phyloP scores from a whole-genome alignment of 176 grass and related monocot genomes.

The Pontederia crassipes region DNA sequence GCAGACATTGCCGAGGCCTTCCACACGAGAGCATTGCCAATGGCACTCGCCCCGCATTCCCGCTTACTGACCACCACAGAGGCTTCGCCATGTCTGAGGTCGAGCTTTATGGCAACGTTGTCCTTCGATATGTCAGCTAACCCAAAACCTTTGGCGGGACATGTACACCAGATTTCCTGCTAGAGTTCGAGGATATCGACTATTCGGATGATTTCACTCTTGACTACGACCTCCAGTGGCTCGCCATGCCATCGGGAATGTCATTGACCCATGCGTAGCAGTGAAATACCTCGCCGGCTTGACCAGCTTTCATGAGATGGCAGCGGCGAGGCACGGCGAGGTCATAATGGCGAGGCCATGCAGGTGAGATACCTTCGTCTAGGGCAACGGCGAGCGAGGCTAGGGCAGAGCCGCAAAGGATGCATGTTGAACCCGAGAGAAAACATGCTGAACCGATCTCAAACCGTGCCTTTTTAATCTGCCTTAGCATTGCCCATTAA shows the following conservation, averaged over 20 bases:
- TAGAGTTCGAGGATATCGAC: conserved; percentile 44
- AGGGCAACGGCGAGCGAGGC: no score
- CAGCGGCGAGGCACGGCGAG: no score
- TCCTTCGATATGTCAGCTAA: conserved; percentile 69
- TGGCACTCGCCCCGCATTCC: conserved; percentile 61
- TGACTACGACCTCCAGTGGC: conserved; percentile 59
- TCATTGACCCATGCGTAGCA: conserved; percentile 38
- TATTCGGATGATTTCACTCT: not conserved
- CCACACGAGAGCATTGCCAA: conserved; percentile 46
- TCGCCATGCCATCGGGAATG: conserved; percentile 81
- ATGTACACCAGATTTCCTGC: conserved; percentile 41
- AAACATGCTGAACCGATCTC: no score
- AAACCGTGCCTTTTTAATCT: no score
- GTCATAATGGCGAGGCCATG: no score
- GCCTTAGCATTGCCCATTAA: no score
- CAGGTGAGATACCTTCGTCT: no score
- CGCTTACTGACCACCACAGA: conserved; percentile 37
- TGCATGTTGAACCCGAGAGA: no score
- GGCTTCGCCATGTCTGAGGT: conserved; percentile 65
- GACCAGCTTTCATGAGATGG: conserved; percentile 84
- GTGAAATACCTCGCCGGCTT: conserved; percentile 47
- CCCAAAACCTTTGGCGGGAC: not conserved
- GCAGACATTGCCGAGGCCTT: conserved; percentile 64
- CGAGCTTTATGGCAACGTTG: no score
- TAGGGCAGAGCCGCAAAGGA: no score